Percentiles rank a stretch among this genome's conserved stretches.
Conservation (phyloP, 2,329 filamentous ascomycete genomes). For the Aspergillus sp. region DNA sequence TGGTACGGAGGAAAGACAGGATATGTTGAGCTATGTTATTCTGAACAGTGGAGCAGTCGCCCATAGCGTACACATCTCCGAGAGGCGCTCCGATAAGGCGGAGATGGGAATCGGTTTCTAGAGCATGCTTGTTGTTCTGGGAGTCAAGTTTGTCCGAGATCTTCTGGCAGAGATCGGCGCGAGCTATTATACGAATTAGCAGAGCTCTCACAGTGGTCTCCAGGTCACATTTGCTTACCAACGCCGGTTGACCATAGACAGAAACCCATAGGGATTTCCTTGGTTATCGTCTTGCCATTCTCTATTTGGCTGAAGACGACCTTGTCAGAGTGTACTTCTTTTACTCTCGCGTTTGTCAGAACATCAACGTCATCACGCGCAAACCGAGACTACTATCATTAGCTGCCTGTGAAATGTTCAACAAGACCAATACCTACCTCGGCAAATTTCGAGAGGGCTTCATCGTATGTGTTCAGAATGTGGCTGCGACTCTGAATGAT, state of each 20-base stretch:
- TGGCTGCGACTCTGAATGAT: conserved; percentile 92
- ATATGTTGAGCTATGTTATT: conserved; percentile 95
- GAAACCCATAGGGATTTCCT: conserved; percentile 93
- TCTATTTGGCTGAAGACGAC: conserved; percentile 88
- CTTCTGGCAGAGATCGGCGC: conserved; percentile 75
- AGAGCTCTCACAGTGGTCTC: conserved; percentile 5
- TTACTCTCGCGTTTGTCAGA: conserved; percentile 87
- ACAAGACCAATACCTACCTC: conserved; percentile 53
- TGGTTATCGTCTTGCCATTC: conserved; percentile 72
- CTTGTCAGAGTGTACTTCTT: conserved; percentile 78
- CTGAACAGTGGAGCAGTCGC: conserved; percentile 93
- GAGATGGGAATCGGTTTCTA: conserved; percentile 93
- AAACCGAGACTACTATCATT: conserved; percentile 62
- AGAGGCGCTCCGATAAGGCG: conserved; percentile 84
- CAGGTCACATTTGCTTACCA: conserved; percentile 32
- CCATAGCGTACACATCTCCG: conserved; percentile 94
- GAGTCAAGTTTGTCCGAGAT: conserved; percentile 73
- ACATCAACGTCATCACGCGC: conserved; percentile 88
- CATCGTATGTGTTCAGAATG: conserved; percentile 97
- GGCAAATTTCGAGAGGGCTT: conserved; percentile 87
- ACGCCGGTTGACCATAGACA: conserved; percentile 98
- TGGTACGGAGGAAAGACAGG: conserved; percentile 80
- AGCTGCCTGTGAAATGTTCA: not conserved
- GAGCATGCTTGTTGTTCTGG: conserved; percentile 85
- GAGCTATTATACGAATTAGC: conserved; percentile 47